Percentiles rank a stretch among this genome's conserved stretches.
Evolutionary conservation across 139 green algal genomes (phyloP).

Genomic region (Parachlorella kessleri): DNA sequence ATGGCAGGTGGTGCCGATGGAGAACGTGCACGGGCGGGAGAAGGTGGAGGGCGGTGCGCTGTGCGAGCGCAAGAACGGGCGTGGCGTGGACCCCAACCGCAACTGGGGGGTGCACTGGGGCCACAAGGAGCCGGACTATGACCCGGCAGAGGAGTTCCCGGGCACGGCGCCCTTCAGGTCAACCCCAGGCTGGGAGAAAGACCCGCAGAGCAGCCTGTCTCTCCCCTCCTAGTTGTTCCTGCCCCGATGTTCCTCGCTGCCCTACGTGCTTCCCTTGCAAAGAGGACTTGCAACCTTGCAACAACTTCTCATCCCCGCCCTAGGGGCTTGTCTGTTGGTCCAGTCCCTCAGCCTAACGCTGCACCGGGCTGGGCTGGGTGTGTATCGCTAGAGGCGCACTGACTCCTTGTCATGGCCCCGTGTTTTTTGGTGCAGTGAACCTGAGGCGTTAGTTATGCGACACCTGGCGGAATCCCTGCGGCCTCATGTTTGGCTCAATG

Average conservation of each 20-base stretch:
- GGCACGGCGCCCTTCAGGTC: slow-evolving; percentile 76
- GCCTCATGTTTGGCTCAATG: slow-evolving; percentile 94
- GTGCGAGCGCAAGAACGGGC: slow-evolving; percentile 97
- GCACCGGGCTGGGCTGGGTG: too few relatives aligned
- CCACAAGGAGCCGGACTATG: slow-evolving; percentile 92
- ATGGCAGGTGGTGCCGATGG: slow-evolving; percentile 91
- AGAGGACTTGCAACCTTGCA: too few relatives aligned
- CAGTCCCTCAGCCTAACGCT: too few relatives aligned
- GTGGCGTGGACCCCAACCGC: slow-evolving; percentile 96
- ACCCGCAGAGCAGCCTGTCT: too few relatives aligned
- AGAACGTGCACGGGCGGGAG: slow-evolving; percentile 87
- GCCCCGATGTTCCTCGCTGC: too few relatives aligned
- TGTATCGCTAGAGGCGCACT: too few relatives aligned
- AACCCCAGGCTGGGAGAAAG: too few relatives aligned
- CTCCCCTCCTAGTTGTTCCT: too few relatives aligned
- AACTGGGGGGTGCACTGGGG: slow-evolving; percentile 98
- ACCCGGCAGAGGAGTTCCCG: slow-evolving; percentile 90
- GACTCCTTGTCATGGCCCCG: too few relatives aligned
- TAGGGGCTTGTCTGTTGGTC: too few relatives aligned
- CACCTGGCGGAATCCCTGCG: slow-evolving; percentile 62
- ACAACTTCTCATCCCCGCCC: too few relatives aligned
- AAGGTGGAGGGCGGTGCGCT: slow-evolving; percentile 81
- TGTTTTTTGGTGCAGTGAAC: slow-evolving; percentile 89
- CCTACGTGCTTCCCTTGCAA: too few relatives aligned
- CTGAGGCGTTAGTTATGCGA: slow-evolving; percentile 80